Base-by-base conservation (phyloP, 306 rosid genomes). In the Begonia loranthoides region DNA sequence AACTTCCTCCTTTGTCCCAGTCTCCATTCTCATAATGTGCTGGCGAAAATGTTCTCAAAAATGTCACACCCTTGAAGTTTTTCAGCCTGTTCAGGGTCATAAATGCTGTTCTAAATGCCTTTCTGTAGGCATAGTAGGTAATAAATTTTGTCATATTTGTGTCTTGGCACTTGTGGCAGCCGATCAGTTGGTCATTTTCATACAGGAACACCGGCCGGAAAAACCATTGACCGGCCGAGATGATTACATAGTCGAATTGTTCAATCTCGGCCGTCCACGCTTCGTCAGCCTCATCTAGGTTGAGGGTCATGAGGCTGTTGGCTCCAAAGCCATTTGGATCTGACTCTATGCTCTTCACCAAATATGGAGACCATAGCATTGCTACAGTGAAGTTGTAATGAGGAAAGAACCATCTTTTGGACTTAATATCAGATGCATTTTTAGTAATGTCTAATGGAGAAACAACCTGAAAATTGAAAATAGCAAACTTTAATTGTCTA, bases 171-270 rank as follows among this genome's bases (percentile, higher is more conserved):
- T 14, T 56, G 72, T 70, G 61, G 61, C 99, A 86, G 52, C 94
- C 96, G 5, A 76, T 57, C 12, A 75, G 65, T 10, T 44, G 54
- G 11, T 69, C 77, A 8, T 80, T 75, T 55, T 86, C 88, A n/a
- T 80, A 63, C 63, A 60, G 64, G 15, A 83, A 17, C 7, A 71
- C 47, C 0, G 88, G 87, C 19, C 93, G 66, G 22, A 86, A 86
- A 70, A 92, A 92, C 99, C 99, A 92, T 10, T 92, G 99, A 12
- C 96, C 99, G 4, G 80, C 82, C 41, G 96, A 86, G 72, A 92
- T 58, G 10, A 92, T 66, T 11, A 92, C 84, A 13, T 76, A 80
- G 66, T 92, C 93, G 4, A 78, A 92, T 33, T 46, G 47, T 36
- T 64, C 75, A 2, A 92, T 61, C n/a, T 76, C 48, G 1, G 64